Percentiles rank a stretch among this genome's conserved stretches.
These are phyloP conservation scores for Bidens hawaiensis DNA, from an alignment of 140 eudicot genomes.

Conservation along the genomic window DNA sequence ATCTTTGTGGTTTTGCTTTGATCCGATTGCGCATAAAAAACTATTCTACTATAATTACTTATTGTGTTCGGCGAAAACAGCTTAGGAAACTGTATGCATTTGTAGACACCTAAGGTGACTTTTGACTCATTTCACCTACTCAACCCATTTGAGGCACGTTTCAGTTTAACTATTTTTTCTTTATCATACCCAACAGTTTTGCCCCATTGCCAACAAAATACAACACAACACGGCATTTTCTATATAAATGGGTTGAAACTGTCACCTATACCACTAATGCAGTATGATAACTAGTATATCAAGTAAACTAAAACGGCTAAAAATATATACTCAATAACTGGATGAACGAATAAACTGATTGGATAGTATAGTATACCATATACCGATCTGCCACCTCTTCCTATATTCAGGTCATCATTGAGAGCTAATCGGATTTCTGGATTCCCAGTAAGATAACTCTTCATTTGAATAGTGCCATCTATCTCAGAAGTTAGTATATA, in stretches of 20 bases:
- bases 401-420: constrained; percentile 80
- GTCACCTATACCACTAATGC: neutral
- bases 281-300: neutral
- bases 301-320: neutral
- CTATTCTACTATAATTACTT: neutral
- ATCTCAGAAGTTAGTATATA: constrained; percentile 89
- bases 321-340: neutral
- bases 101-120: neutral
- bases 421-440: constrained; percentile 94
- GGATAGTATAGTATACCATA: constrained; percentile 59
- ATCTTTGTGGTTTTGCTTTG: too few relatives aligned
- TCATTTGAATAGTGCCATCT: constrained; percentile 98
- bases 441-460: constrained; percentile 94
- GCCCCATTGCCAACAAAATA: neutral
- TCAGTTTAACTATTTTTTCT: neutral
- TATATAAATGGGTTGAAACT: neutral
- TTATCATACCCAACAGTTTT: neutral
- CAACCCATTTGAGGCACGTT: constrained; percentile 11
- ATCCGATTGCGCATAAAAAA: constrained; percentile 1
- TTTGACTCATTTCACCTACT: neutral
- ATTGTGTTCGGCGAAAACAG: neutral
- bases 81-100: neutral
- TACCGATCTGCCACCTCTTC: constrained; percentile 73
- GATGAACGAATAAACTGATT: constrained; percentile 16
- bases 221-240: neutral